Evolutionary conservation across 495 filamentous ascomycete species (phyloP).

Genomic region (Daldinia decipiens): DNA sequence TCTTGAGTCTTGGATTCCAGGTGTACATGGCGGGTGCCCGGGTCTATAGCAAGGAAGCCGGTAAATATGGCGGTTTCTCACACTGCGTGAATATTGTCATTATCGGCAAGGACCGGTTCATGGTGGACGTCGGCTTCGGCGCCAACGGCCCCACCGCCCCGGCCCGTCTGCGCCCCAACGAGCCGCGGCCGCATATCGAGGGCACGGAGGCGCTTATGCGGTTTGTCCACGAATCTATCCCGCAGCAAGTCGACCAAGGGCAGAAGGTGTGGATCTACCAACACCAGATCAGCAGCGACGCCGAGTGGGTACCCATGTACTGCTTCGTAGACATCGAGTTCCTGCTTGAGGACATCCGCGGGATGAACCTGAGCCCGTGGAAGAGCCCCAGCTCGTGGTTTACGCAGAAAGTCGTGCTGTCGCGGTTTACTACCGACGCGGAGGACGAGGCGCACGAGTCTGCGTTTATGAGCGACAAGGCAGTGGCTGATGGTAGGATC

Average conservation of each 20-base stretch:
- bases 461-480: background rate
- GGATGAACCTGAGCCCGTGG: constrained; percentile 68
- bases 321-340: constrained; percentile 58
- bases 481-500: constrained; percentile 43
- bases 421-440: constrained; percentile 55
- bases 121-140: constrained; percentile 80
- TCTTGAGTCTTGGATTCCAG: constrained; percentile 69
- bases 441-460: constrained; percentile 27
- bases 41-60: constrained; percentile 39
- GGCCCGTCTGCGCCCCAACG: constrained; percentile 42
- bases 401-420: constrained; percentile 53
- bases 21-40: constrained; percentile 60
- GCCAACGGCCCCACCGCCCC: constrained; percentile 50
- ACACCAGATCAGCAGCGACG: constrained; percentile 23
- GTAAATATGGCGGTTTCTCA: constrained; percentile 40
- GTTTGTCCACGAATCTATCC: constrained; percentile 44
- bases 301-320: constrained; percentile 54
- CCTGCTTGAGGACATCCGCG: constrained; percentile 58
- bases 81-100: constrained; percentile 78
- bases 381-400: constrained; percentile 54
- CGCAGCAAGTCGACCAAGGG: constrained; percentile 42
- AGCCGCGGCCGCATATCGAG: constrained; percentile 24
- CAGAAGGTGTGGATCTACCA: constrained; percentile 59
- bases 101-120: constrained; percentile 61
- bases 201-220: constrained; percentile 2